phyloP scores from a whole-genome alignment of 805 yeast species.

The Candida xyloterini region DNA sequence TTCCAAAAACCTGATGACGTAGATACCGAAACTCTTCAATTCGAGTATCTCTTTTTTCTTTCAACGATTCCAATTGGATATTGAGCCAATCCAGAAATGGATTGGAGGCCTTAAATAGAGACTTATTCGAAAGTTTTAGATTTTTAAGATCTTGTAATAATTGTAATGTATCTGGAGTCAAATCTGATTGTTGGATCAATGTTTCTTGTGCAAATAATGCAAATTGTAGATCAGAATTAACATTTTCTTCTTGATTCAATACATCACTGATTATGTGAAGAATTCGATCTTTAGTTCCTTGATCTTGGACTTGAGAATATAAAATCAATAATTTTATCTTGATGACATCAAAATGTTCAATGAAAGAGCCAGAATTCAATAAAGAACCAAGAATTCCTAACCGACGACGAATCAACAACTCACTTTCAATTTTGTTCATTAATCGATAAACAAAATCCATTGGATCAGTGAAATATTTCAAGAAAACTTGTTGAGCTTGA shows the following conservation, averaged over 20 bases:
- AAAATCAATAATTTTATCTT: constrained; percentile 24
- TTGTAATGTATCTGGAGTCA: constrained; percentile 36
- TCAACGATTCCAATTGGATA: constrained; percentile 35
- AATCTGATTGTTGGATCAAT: constrained; percentile 24
- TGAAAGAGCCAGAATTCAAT: constrained; percentile 37
- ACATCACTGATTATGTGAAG: constrained; percentile 48
- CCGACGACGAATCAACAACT: constrained; percentile 33
- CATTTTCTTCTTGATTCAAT: constrained; percentile 12
- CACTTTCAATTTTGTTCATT: constrained; percentile 8
- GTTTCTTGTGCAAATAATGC: constrained; percentile 38
- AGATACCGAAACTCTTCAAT: constrained; percentile 27
- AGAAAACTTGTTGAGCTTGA: constrained; percentile 27
- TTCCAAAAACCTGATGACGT: constrained; percentile 74
- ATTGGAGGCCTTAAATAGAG: constrained; percentile 33
- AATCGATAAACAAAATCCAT: constrained; percentile 20
- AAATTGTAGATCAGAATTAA: constrained; percentile 28
- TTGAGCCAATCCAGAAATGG: constrained; percentile 66
- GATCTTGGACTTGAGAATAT: constrained; percentile 20
- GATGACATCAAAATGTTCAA: constrained; percentile 22
- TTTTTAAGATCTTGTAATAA: constrained; percentile 40
- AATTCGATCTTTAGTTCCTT: constrained; percentile 36
- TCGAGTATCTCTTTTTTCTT: constrained; percentile 26
- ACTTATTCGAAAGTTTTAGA: constrained; percentile 30
- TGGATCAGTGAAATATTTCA: constrained; percentile 17
- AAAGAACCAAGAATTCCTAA: constrained; percentile 53